A percentile compares a stretch with the other conserved stretches of the same genome.
Evolutionary conservation across 225 moss, liverwort and hornwort genomes (phyloP).

Genomic region (Marchantia polymorpha): DNA sequence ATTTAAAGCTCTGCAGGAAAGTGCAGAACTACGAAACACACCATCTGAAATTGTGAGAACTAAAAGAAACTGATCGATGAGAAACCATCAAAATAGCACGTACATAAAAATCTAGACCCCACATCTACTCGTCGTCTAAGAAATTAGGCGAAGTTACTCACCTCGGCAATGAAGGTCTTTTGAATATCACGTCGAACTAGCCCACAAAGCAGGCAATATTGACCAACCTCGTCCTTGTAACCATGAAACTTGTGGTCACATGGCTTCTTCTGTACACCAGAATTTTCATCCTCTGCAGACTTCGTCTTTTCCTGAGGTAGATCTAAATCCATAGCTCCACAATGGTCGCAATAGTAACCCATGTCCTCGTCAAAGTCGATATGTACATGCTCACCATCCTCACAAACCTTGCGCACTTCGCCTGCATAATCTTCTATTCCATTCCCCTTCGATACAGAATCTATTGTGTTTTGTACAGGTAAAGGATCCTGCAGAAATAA

Average conservation of each 20-base stretch:
- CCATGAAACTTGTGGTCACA: slow-evolving; percentile 28
- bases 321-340: slow-evolving; percentile 27
- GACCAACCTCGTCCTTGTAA: slow-evolving; percentile 30
- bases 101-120: too few relatives aligned
- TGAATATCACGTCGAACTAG: slow-evolving; percentile 31
- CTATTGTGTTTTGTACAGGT: background rate
- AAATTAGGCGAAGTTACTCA: background rate
- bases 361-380: slow-evolving; percentile 33
- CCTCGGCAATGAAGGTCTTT: slow-evolving; percentile 18
- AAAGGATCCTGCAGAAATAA: slow-evolving; percentile 12
- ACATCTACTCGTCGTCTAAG: too few relatives aligned
- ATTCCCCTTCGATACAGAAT: background rate
- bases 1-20: too few relatives aligned
- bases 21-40: too few relatives aligned
- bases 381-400: slow-evolving; percentile 19
- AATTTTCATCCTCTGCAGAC: background rate
- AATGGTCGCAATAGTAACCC: slow-evolving; percentile 37
- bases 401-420: background rate
- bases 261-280: background rate
- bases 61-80: too few relatives aligned
- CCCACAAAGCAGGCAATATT: slow-evolving; percentile 37
- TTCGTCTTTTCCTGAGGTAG: background rate
- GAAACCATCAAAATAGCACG: too few relatives aligned
- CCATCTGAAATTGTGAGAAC: too few relatives aligned
- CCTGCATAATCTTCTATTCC: background rate